These are phyloP conservation scores for Eremomyces bilateralis DNA, from an alignment of 495 filamentous ascomycete genomes.

Conservation along the genomic window DNA sequence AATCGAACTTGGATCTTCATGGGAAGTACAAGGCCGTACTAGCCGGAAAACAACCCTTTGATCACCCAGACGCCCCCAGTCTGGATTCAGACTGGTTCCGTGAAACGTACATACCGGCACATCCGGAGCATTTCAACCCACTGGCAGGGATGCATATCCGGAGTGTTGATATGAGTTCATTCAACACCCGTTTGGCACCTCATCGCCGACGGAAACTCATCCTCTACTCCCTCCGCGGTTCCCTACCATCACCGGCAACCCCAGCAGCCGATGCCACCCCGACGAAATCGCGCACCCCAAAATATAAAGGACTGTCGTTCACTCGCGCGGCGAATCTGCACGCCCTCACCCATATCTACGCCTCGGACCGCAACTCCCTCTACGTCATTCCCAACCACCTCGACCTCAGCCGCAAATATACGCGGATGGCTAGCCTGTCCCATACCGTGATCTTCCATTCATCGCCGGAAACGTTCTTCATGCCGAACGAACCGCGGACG, in stretches of 20 bases:
- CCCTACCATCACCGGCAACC: background rate
- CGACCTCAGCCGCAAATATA: background rate
- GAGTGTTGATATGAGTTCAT: background rate
- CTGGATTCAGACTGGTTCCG: conserved; percentile 1
- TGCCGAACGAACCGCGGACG: conserved; percentile 18
- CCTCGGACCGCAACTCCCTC: conserved; percentile 46
- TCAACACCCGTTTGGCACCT: background rate
- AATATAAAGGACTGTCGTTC: conserved; percentile 26
- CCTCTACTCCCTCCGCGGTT: background rate
- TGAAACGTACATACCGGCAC: conserved; percentile 9
- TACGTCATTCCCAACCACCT: conserved; percentile 24
- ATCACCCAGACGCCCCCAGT: background rate
- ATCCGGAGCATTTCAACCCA: conserved; percentile 9
- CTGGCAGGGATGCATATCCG: background rate
- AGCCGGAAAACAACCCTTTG: background rate
- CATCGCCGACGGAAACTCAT: background rate
- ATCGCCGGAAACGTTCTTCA: background rate
- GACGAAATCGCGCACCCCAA: too few relatives aligned
- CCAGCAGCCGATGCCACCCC: too few relatives aligned
- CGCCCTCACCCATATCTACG: conserved; percentile 42
- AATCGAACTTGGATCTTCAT: background rate
- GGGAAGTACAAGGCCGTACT: background rate
- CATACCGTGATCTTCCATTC: conserved; percentile 1
- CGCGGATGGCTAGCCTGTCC: background rate
- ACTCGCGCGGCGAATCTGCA: conserved; percentile 27